A percentile compares a stretch with the other conserved stretches of the same genome.
Evolutionary conservation across 73 alveolate species (phyloP).

Genomic region (Stentor roeselii): DNA sequence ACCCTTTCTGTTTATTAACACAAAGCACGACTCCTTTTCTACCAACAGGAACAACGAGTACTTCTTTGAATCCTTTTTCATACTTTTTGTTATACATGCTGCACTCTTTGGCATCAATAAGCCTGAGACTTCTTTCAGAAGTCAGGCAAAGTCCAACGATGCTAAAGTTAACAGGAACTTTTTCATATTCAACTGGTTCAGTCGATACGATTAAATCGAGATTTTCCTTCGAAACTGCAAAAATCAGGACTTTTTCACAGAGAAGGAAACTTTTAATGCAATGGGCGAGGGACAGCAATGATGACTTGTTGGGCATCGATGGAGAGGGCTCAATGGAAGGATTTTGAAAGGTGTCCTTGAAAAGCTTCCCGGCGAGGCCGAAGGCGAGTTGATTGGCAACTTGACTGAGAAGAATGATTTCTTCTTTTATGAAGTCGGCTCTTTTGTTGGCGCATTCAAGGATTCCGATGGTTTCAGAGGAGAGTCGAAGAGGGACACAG

Average conservation of each 20-base stretch:
- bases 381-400: conserved; percentile 7
- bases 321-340: neutral
- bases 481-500: neutral
- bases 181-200: neutral
- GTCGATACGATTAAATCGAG: neutral
- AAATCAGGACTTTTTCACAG: neutral
- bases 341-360: neutral
- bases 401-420: neutral
- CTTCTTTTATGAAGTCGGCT: neutral
- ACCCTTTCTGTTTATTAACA: neutral
- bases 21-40: neutral
- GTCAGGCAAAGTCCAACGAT: neutral
- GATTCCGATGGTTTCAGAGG: neutral
- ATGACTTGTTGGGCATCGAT: too few species aligned
- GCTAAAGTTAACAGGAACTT: neutral
- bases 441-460: conserved; percentile 20
- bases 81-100: neutral
- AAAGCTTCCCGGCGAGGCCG: neutral
- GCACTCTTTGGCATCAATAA: neutral
- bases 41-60: neutral
- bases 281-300: too few species aligned
- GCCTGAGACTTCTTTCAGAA: neutral
- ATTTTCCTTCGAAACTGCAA: neutral
- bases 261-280: neutral
- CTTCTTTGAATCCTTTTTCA: neutral